Percentiles rank a stretch among this genome's conserved stretches.
These are phyloP conservation scores for Vigna radiata DNA, from an alignment of 306 rosid genomes.

Conservation along the genomic window DNA sequence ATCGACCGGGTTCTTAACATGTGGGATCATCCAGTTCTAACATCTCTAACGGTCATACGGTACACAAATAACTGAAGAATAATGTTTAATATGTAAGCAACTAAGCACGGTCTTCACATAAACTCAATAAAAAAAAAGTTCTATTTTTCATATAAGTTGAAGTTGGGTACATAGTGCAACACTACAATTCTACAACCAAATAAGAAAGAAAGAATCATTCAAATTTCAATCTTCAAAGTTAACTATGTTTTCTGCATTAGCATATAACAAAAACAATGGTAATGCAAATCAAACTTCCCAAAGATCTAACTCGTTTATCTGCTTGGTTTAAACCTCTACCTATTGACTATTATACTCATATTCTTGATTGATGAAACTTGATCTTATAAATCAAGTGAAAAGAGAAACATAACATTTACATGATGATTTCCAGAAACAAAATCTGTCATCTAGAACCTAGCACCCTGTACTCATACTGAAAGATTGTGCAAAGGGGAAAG, in stretches of 20 bases:
- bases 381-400: background rate
- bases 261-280: slow-evolving; percentile 38
- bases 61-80: too few relatives aligned
- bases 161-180: too few relatives aligned
- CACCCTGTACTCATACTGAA: slow-evolving; percentile 51
- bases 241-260: slow-evolving; percentile 35
- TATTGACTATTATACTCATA: slow-evolving; percentile 18
- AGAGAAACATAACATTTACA: slow-evolving; percentile 42
- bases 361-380: background rate
- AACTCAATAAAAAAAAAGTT: too few relatives aligned
- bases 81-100: too few relatives aligned
- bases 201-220: background rate
- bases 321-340: background rate
- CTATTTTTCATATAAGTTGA: too few relatives aligned
- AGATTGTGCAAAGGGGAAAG: slow-evolving; percentile 51
- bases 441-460: slow-evolving; percentile 42
- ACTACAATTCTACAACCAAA: too few relatives aligned
- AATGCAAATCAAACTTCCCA: slow-evolving; percentile 30
- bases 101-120: too few relatives aligned
- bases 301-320: background rate
- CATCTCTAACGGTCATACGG: too few relatives aligned
- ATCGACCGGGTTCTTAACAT: too few relatives aligned
- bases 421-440: slow-evolving; percentile 25
- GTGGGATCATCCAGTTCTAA: too few relatives aligned
- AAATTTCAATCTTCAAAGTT: slow-evolving; percentile 18